Conservation (phyloP, 2,329 filamentous ascomycete genomes). For the Mollisiaceae sp. region DNA sequence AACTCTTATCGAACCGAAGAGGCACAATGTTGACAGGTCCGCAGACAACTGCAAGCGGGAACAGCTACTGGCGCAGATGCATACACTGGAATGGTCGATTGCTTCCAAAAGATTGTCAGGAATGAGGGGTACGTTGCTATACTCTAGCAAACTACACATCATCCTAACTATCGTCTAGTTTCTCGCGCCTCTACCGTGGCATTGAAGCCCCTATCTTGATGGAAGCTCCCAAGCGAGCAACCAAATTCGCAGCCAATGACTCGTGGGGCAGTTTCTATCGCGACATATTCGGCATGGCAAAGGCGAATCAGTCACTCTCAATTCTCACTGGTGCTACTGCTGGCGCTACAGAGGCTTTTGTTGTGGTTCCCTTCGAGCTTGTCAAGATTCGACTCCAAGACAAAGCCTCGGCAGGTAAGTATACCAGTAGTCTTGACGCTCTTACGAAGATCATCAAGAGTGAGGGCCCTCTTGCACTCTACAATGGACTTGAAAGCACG, state of each 20-base stretch:
- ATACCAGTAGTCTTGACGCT: slow-evolving; percentile 81
- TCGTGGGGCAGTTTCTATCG: slow-evolving; percentile 97
- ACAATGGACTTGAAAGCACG: slow-evolving; percentile 96
- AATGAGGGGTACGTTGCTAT: slow-evolving; percentile 78
- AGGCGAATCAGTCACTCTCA: slow-evolving; percentile 92
- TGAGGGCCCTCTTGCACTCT: slow-evolving; percentile 86
- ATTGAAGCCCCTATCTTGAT: slow-evolving; percentile 96
- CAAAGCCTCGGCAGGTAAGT: slow-evolving; percentile 88
- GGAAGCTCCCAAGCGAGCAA: slow-evolving; percentile 95
- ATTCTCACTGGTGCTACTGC: slow-evolving; percentile 93
- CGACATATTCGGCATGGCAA: slow-evolving; percentile 78
- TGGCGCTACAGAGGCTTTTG: slow-evolving; percentile 93
- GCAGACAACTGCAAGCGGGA: slow-evolving; percentile 85
- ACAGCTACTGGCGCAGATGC: slow-evolving; percentile 74
- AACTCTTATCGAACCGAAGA: background rate
- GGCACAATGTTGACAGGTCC: slow-evolving; percentile 24
- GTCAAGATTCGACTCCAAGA: slow-evolving; percentile 99
- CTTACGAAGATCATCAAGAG: slow-evolving; percentile 80
- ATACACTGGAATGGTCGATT: slow-evolving; percentile 98
- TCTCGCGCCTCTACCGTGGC: slow-evolving; percentile 91
- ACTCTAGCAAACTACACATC: background rate
- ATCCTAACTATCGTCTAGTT: slow-evolving; percentile 52
- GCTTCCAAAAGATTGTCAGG: slow-evolving; percentile 95
- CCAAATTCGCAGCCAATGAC: slow-evolving; percentile 99
- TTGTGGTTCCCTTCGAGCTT: slow-evolving; percentile 97